phyloP scores from a whole-genome alignment of 805 yeast genomes.

The Candida koratica region DNA sequence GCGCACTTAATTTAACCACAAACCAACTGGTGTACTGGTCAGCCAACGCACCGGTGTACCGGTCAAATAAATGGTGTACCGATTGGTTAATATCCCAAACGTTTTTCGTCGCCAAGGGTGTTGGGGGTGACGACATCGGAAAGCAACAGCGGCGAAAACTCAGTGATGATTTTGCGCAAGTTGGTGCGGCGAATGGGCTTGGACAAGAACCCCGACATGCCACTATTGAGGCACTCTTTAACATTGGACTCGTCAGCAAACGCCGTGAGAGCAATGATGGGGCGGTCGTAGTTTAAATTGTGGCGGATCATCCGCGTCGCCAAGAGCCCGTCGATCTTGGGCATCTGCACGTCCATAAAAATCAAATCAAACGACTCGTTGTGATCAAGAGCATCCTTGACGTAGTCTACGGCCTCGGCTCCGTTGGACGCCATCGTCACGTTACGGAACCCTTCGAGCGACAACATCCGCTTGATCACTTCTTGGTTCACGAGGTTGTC shows the following conservation, averaged over 20 bases:
- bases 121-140: conserved; percentile 35
- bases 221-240: conserved; percentile 78
- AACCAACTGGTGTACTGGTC: too few species aligned
- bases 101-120: conserved; percentile 25
- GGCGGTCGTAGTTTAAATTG: conserved; percentile 56
- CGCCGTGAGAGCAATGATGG: conserved; percentile 93
- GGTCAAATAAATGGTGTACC: neutral
- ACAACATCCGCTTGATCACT: conserved; percentile 84
- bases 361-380: conserved; percentile 59
- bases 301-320: conserved; percentile 74
- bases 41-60: too few species aligned
- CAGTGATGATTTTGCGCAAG: conserved; percentile 52
- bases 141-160: conserved; percentile 39
- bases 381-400: conserved; percentile 44
- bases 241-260: conserved; percentile 92
- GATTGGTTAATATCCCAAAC: conserved; percentile 18
- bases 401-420: conserved; percentile 73
- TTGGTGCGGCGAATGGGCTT: conserved; percentile 80
- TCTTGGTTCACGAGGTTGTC: conserved; percentile 94
- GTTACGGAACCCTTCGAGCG: conserved; percentile 70
- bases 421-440: conserved; percentile 87
- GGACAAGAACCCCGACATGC: conserved; percentile 87
- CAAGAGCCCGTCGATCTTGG: conserved; percentile 80
- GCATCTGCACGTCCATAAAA: conserved; percentile 98
- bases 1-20: too few species aligned